Conservation (phyloP, 805 yeast genomes). For the Candida arabinofermentans region DNA sequence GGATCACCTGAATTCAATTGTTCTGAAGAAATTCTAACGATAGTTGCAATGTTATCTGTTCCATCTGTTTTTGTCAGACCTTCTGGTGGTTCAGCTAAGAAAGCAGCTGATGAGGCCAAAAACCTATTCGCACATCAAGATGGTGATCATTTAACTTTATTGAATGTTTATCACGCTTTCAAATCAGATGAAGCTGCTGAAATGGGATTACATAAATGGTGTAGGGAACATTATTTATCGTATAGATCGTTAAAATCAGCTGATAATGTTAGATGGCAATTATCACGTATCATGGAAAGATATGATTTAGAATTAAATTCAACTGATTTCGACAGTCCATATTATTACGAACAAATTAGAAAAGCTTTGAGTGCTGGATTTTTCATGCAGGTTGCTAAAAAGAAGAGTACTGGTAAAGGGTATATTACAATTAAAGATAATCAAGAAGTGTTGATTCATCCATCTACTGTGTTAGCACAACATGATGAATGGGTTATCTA, state of each 20-base stretch:
- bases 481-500: slow-evolving; percentile 92
- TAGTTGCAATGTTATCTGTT: slow-evolving; percentile 87
- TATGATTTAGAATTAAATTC: slow-evolving; percentile 70
- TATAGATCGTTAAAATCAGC: slow-evolving; percentile 82
- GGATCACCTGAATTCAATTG: slow-evolving; percentile 83
- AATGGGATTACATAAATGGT: slow-evolving; percentile 75
- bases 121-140: slow-evolving; percentile 85
- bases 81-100: slow-evolving; percentile 73
- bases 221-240: slow-evolving; percentile 83
- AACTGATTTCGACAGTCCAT: slow-evolving; percentile 59
- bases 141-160: slow-evolving; percentile 89
- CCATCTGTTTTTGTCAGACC: slow-evolving; percentile 96
- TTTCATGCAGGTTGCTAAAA: slow-evolving; percentile 97
- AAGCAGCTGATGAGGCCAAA: slow-evolving; percentile 89
- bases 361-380: slow-evolving; percentile 90
- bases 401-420: slow-evolving; percentile 75
- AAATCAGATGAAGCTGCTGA: slow-evolving; percentile 67
- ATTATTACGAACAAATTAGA: slow-evolving; percentile 72
- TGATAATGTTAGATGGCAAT: slow-evolving; percentile 80
- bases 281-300: slow-evolving; percentile 77
- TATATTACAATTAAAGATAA: slow-evolving; percentile 91
- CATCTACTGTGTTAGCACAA: slow-evolving; percentile 84
- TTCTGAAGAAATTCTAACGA: slow-evolving; percentile 82
- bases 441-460: slow-evolving; percentile 93
- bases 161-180: slow-evolving; percentile 86